A percentile compares a stretch with the other conserved stretches of the same genome.
Evolutionary conservation across 2,329 filamentous ascomycete species (phyloP).

Genomic region (Clarireedia homoeocarpa): DNA sequence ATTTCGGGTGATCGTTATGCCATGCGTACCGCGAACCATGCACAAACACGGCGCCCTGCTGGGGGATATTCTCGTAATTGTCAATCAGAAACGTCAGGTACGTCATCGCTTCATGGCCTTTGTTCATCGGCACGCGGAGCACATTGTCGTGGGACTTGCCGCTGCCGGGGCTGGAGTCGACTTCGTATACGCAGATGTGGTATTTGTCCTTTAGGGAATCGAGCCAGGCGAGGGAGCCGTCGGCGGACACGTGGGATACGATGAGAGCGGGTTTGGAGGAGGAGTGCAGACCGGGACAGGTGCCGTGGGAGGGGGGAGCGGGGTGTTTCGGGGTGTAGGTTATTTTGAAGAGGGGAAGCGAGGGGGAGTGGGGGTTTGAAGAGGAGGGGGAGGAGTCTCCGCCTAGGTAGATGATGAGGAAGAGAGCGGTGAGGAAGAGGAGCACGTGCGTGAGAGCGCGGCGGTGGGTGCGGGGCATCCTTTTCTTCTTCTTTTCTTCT

Average conservation of each 20-base stretch:
- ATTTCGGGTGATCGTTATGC: conserved; percentile 37
- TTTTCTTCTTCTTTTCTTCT: not conserved
- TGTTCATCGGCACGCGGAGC: conserved; percentile 38
- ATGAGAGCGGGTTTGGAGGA: conserved; percentile 37
- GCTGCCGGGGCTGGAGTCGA: conserved; percentile 28
- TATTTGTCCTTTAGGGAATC: conserved; percentile 32
- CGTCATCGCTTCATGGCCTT: conserved; percentile 39
- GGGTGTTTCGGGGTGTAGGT: conserved; percentile 31
- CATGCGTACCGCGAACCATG: conserved; percentile 37
- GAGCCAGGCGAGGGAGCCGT: conserved; percentile 38
- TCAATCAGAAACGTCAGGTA: conserved; percentile 41
- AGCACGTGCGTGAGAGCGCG: conserved; percentile 30
- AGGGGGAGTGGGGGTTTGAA: not conserved
- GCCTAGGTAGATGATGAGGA: conserved; percentile 33
- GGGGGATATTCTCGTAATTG: conserved; percentile 35
- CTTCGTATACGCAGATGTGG: conserved; percentile 39
- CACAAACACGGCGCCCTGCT: conserved; percentile 34
- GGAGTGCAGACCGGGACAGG: conserved; percentile 34
- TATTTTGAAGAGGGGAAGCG: conserved; percentile 27
- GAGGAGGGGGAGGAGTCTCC: too few species aligned
- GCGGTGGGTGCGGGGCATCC: conserved; percentile 33
- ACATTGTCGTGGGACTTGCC: conserved; percentile 16
- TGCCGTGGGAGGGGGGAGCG: conserved; percentile 33
- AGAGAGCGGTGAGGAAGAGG: conserved; percentile 30
- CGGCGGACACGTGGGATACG: conserved; percentile 34